Evolutionary conservation across 2,329 filamentous ascomycete species (phyloP).

Genomic region (Epichloe sp.): DNA sequence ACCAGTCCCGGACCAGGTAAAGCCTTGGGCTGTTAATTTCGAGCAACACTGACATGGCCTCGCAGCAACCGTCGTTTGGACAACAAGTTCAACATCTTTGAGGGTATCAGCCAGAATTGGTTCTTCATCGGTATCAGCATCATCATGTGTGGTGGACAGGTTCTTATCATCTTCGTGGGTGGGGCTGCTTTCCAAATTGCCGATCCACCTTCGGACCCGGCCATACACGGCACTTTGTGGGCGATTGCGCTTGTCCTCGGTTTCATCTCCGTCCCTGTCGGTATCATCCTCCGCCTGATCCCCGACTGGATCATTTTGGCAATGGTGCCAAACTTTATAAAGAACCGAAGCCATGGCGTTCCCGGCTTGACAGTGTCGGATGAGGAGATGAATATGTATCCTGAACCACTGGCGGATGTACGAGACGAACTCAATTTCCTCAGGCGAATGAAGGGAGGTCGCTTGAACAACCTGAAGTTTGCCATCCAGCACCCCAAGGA

Average conservation of each 20-base stretch:
- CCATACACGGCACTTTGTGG: constrained; percentile 51
- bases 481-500: constrained; percentile 64
- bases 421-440: constrained; percentile 71
- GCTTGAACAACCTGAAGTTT: constrained; percentile 70
- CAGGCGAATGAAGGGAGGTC: constrained; percentile 67
- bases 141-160: constrained; percentile 79
- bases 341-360: constrained; percentile 31
- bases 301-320: constrained; percentile 55
- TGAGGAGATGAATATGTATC: constrained; percentile 56
- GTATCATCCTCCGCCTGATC: constrained; percentile 66
- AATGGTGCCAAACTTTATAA: constrained; percentile 40
- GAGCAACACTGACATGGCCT: constrained; percentile 3
- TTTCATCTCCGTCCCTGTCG: constrained; percentile 72
- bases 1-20: background rate
- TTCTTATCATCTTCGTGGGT: constrained; percentile 82
- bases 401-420: constrained; percentile 59
- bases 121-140: constrained; percentile 81
- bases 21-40: background rate
- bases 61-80: constrained; percentile 75
- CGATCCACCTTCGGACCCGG: constrained; percentile 34
- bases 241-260: constrained; percentile 75
- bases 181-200: constrained; percentile 67
- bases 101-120: constrained; percentile 70
- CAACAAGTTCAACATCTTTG: constrained; percentile 92
- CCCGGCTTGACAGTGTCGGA: constrained; percentile 50